phyloP scores from a whole-genome alignment of 2,329 filamentous ascomycete genomes.

The Aschersonia sp. region DNA sequence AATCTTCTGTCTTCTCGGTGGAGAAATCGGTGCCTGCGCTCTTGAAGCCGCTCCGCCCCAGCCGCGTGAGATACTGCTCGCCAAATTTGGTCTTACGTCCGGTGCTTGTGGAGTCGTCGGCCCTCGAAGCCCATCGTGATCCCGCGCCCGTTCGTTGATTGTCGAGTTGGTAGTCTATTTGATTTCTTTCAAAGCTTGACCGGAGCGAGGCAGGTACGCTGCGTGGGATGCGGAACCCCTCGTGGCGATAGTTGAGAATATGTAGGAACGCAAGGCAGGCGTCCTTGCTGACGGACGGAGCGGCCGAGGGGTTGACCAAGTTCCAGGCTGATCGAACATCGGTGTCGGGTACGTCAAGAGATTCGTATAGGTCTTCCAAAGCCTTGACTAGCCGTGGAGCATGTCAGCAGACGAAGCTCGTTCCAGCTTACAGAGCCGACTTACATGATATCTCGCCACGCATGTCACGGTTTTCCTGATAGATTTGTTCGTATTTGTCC shows the following conservation, averaged over 20 bases:
- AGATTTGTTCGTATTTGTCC: slow-evolving; percentile 92
- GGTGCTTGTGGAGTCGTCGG: slow-evolving; percentile 66
- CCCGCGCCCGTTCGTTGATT: slow-evolving; percentile 48
- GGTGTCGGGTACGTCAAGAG: slow-evolving; percentile 56
- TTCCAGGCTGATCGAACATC: slow-evolving; percentile 94
- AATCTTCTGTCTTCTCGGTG: slow-evolving; percentile 75
- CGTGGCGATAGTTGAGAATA: slow-evolving; percentile 89
- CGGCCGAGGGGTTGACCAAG: slow-evolving; percentile 82
- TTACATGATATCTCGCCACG: slow-evolving; percentile 70
- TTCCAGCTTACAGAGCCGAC: slow-evolving; percentile 13
- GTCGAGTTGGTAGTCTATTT: slow-evolving; percentile 92
- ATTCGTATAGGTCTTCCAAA: slow-evolving; percentile 73
- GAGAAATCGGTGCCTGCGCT: slow-evolving; percentile 83
- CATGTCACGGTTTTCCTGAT: slow-evolving; percentile 77
- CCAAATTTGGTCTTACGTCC: slow-evolving; percentile 95
- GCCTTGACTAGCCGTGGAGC: slow-evolving; percentile 43
- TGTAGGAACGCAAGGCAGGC: slow-evolving; percentile 89
- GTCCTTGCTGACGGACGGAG: slow-evolving; percentile 79
- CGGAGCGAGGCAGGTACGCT: slow-evolving; percentile 84
- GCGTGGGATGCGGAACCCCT: slow-evolving; percentile 86
- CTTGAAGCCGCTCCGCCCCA: slow-evolving; percentile 73
- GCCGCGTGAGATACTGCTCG: slow-evolving; percentile 83
- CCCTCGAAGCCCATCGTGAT: slow-evolving; percentile 65
- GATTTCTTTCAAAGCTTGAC: slow-evolving; percentile 82
- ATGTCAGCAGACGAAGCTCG: not conserved